Percentiles rank a stretch among this genome's conserved stretches.
Evolutionary conservation across 1,139 yeast species (phyloP).

Genomic region (Hansenula sp.): DNA sequence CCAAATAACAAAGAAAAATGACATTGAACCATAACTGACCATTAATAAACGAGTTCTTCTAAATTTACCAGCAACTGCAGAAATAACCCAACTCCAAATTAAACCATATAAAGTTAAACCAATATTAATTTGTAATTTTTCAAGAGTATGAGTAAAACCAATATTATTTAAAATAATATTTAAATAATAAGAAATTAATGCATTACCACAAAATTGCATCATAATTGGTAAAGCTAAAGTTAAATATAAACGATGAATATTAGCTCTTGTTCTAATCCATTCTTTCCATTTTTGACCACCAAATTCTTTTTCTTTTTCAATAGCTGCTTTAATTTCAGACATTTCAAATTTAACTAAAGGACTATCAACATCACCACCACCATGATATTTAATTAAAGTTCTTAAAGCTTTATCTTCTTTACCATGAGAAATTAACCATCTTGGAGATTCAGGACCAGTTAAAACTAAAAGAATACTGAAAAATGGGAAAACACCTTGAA

Average conservation of each 20-base stretch:
- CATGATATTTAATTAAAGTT: slow-evolving; percentile 34
- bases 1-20: slow-evolving; percentile 30
- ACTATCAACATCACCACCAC: slow-evolving; percentile 31
- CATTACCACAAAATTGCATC: slow-evolving; percentile 45
- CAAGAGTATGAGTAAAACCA: slow-evolving; percentile 40
- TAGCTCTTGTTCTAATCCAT: slow-evolving; percentile 30
- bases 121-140: slow-evolving; percentile 43
- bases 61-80: slow-evolving; percentile 23
- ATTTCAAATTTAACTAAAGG: slow-evolving; percentile 40
- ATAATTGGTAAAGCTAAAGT: slow-evolving; percentile 29
- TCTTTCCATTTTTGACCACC: slow-evolving; percentile 26
- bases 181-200: slow-evolving; percentile 47
- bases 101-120: slow-evolving; percentile 22
- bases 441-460: slow-evolving; percentile 69
- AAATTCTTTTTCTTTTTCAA: slow-evolving; percentile 25
- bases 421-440: slow-evolving; percentile 56
- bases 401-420: slow-evolving; percentile 52
- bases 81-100: slow-evolving; percentile 17
- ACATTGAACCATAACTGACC: slow-evolving; percentile 26
- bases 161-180: slow-evolving; percentile 43
- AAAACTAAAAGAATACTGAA: slow-evolving; percentile 34
- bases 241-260: slow-evolving; percentile 38
- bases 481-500: slow-evolving; percentile 37
- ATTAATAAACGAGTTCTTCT: slow-evolving; percentile 31
- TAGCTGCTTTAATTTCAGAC: slow-evolving; percentile 38